A percentile compares a stretch with the other conserved stretches of the same genome.
phyloP scores from a whole-genome alignment of 768 basidiomycete species.

The Pleurotus citrinopileatus region DNA sequence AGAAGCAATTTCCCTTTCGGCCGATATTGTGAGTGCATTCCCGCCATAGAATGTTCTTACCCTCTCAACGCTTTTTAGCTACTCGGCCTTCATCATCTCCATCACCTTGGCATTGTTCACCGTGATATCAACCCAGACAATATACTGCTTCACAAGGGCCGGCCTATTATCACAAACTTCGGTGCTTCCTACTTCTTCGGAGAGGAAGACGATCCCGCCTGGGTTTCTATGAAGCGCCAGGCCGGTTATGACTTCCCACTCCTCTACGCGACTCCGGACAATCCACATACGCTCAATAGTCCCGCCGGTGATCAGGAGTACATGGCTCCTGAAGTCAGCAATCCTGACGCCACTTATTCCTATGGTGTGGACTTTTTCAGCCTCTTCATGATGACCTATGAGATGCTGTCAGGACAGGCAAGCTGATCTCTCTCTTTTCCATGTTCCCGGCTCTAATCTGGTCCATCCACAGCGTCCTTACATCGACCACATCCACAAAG shows the following conservation, averaged over 20 bases:
- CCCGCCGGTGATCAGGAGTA: not conserved
- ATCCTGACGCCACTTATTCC: not conserved
- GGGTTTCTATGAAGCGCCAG: not conserved
- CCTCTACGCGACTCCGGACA: not conserved
- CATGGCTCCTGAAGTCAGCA: not conserved
- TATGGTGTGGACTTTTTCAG: not conserved
- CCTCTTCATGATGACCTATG: not conserved
- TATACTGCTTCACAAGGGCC: not conserved
- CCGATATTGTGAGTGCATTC: not conserved
- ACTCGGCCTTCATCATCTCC: not conserved
- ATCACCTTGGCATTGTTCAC: not conserved
- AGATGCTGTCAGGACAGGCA: not conserved
- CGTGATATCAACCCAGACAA: not conserved
- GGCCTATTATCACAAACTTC: not conserved
- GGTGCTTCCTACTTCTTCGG: not conserved
- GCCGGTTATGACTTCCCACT: not conserved
- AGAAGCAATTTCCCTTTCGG: not conserved
- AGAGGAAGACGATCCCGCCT: not conserved
- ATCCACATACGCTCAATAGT: too few species aligned
- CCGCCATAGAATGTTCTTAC: not conserved
- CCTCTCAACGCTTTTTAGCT: not conserved
- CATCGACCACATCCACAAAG: not conserved
- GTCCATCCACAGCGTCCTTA: not conserved
- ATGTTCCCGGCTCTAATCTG: not conserved
- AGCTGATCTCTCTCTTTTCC: not conserved